Base-by-base conservation (phyloP, 2,329 filamentous ascomycete species). In the Xylariaceae sp. region DNA sequence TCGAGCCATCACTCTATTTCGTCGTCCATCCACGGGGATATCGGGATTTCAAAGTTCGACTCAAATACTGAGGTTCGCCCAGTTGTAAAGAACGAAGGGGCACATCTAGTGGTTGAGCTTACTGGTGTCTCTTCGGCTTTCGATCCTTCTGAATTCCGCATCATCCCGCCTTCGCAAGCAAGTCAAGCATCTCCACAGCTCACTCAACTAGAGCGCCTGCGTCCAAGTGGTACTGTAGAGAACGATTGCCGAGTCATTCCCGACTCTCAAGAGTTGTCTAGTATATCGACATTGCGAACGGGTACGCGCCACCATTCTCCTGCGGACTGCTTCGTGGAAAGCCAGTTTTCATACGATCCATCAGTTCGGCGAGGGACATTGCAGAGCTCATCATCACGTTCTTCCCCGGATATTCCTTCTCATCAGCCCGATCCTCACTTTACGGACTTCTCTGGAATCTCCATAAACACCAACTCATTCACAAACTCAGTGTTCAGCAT, bases 201-300 rank as follows among this genome's bases (percentile, higher is more conserved):
- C 35, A 52, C 58, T 49, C 37, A 50, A 9, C 23, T n/a, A 48
- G 51, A 63, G 54, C 53, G 51, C 51, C 23, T 44, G 37, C 61
- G 47, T 56, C 18, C 23, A n/a, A 41, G 30, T 11, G 48, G 56
- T 18, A 34, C 54, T 17, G 51, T 48, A 30, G 53, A 37, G 44
- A 54, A 56, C 35, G 59, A 63, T 41, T 61, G 61, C 47, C 66
- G 66, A n/a, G 56, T 67, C 48, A 69, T 73, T 30, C 66, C 71
- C 6, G 71, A 73, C 61, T 73, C 71, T 8, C 71, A 72, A 55
- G 69, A 67, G 34, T 49, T 66, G 37, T 70, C 69, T 8, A 56
- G 61, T 30, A 57, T 62, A 30, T 67, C 67, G 15, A 48, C 53
- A 44, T 66, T 66, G 34, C 23, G 23, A 30, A 30, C 23, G 62